Conservation (phyloP, 1,284 basidiomycete genomes). For the Ceratobasidium sp. region DNA sequence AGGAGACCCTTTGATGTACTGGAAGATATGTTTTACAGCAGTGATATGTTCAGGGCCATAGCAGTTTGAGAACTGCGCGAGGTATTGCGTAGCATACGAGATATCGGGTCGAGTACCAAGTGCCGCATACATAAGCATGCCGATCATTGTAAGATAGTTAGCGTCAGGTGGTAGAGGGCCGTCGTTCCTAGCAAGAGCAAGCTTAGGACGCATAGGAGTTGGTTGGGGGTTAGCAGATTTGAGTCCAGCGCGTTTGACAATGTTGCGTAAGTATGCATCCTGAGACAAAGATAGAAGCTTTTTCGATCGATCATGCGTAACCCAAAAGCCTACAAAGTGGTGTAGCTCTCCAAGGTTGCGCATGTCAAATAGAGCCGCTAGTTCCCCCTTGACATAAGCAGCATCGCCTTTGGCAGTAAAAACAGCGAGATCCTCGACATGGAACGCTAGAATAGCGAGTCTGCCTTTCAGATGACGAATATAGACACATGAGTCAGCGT, state of each 20-base stretch:
- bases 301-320: background rate
- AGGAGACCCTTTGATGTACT: constrained; percentile 46
- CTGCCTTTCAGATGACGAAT: background rate
- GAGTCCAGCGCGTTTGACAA: background rate
- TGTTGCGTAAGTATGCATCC: background rate
- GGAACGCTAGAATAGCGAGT: background rate
- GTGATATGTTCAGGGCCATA: constrained; percentile 44
- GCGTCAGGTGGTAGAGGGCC: background rate
- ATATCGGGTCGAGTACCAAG: constrained; percentile 41
- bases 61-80: constrained; percentile 6
- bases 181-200: background rate
- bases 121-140: constrained; percentile 35
- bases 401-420: background rate
- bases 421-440: constrained; percentile 12
- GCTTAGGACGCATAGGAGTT: background rate
- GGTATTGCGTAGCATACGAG: constrained; percentile 16
- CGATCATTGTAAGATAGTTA: background rate
- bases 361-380: constrained; percentile 8
- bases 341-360: background rate
- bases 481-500: constrained; percentile 10
- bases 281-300: background rate
- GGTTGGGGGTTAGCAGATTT: too few relatives aligned
- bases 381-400: constrained; percentile 9
- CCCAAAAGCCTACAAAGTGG: background rate
- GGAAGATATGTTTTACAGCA: constrained; percentile 47